Evolutionary conservation across 2,329 filamentous ascomycete species (phyloP).

Genomic region (Fusarium sp.): DNA sequence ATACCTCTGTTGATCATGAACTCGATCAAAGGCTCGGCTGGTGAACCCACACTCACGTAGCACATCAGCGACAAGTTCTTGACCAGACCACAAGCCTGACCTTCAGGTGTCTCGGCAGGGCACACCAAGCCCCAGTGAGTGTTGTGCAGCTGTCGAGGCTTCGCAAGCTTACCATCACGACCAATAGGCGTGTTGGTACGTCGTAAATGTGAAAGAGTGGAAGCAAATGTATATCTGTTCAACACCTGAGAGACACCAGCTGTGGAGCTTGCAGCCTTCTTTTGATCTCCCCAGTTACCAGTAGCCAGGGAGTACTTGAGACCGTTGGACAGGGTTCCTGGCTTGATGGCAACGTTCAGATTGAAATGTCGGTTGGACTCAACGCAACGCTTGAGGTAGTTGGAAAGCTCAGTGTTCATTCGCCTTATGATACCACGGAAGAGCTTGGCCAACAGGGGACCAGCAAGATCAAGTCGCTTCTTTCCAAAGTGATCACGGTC

Average conservation of each 20-base stretch:
- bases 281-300: conserved; percentile 99
- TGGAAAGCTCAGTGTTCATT: conserved; percentile 89
- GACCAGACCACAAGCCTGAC: conserved; percentile 96
- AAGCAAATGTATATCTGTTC: conserved; percentile 97
- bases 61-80: conserved; percentile 99
- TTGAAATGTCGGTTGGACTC: conserved; percentile 92
- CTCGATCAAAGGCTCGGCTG: conserved; percentile 88
- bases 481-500: conserved; percentile 99
- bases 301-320: conserved; percentile 97
- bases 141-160: conserved; percentile 92
- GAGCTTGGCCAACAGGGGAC: conserved; percentile 92
- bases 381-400: conserved; percentile 91
- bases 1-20: conserved; percentile 91
- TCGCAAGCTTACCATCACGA: conserved; percentile 97
- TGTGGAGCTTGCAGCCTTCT: conserved; percentile 94
- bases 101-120: conserved; percentile 96
- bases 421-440: conserved; percentile 93
- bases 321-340: conserved; percentile 89
- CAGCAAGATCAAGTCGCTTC: conserved; percentile 95
- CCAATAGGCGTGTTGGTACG: conserved; percentile 97
- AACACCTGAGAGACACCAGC: conserved; percentile 98
- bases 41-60: conserved; percentile 95
- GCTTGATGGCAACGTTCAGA: conserved; percentile 89
- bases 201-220: conserved; percentile 94
- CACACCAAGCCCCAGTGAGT: conserved; percentile 99